Evolutionary conservation across 2,329 filamentous ascomycete species (phyloP), one percentile per base, ranked within the genome.

Genomic region (Septoria petroselini): DNA sequence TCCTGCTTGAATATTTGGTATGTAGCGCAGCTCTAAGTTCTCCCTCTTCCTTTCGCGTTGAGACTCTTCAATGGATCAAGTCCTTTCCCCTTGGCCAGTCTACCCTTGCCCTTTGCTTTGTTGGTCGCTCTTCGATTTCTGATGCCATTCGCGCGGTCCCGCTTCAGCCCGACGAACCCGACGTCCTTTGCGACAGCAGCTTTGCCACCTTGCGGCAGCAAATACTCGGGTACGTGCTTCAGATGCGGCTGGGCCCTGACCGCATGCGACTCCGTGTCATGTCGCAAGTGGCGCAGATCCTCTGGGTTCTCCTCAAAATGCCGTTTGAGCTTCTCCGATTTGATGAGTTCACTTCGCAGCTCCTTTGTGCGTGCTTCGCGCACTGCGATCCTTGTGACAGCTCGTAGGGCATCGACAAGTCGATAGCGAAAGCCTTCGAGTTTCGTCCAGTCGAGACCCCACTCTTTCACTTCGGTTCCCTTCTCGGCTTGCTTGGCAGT

Each of bases 221-320:
- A 73, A 67, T 98, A 98, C 39, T 96, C 91, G 0, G 93, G 93
- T 1, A 98, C 87, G 68, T 96, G 88, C 71, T 89, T 94, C 58
- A 98, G 74, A 74, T 98, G 93, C 6, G 86, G 80, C 70, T 97
- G 91, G 38, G 90, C 83, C 52, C 88, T 77, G 11, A 91, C 88
- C 18, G 90, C 84, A 53, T 90, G 81, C 49, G 95, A 76, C 68
- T 96, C 91, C 30, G 84, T 85, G 66, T 98, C 93, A 66, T 98
- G 93, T 19, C 91, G 82, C 58, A 97, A 76, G 66, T 95, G 89
- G 30, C 83, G 81, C 57, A 97, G 73, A 66, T 97, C 91, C 25
- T 85, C 83, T 0, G 93, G 93, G 68, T 98, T 96, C 70, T 98
- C 93, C 67, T 97, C 93, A 64, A 97, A 98, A 74, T 97, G 89